Conservation (phyloP, 345 rosid species). For the Murraya koenigii region DNA sequence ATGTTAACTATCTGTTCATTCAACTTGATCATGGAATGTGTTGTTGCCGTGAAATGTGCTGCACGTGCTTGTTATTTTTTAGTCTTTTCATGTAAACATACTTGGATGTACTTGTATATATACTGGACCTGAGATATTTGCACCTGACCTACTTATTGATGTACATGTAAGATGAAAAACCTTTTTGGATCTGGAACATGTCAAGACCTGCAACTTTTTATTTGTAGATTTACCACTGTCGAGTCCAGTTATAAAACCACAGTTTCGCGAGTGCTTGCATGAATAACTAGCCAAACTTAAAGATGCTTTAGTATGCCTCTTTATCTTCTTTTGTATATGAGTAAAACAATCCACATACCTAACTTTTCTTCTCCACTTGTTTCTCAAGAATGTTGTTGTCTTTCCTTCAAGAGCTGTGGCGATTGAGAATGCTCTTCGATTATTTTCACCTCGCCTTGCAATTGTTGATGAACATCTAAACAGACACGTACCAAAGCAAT, state of each 20-base stretch:
- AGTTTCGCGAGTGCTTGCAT: background rate
- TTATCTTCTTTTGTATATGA: background rate
- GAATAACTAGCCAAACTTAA: background rate
- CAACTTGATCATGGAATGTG: too few relatives aligned
- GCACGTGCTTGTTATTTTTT: too few relatives aligned
- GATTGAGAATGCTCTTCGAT: constrained; percentile 75
- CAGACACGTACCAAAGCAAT: constrained; percentile 75
- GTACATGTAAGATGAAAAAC: background rate
- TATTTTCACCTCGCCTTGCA: constrained; percentile 91
- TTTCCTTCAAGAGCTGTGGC: constrained; percentile 95
- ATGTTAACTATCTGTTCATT: too few relatives aligned
- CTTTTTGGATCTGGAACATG: background rate
- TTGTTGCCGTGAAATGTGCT: too few relatives aligned
- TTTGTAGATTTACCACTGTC: background rate
- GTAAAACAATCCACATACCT: constrained; percentile 20
- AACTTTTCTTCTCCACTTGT: constrained; percentile 24
- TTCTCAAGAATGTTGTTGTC: constrained; percentile 57
- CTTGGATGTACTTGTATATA: background rate
- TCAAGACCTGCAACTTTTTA: background rate
- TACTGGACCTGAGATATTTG: background rate
- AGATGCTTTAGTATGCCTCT: background rate
- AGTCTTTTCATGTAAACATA: background rate
- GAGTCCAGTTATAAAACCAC: background rate
- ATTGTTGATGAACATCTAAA: constrained; percentile 89
- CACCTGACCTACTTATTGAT: background rate